Evolutionary conservation across 2,329 filamentous ascomycete species (phyloP).

Genomic region (Pseudocercospora crystallina): DNA sequence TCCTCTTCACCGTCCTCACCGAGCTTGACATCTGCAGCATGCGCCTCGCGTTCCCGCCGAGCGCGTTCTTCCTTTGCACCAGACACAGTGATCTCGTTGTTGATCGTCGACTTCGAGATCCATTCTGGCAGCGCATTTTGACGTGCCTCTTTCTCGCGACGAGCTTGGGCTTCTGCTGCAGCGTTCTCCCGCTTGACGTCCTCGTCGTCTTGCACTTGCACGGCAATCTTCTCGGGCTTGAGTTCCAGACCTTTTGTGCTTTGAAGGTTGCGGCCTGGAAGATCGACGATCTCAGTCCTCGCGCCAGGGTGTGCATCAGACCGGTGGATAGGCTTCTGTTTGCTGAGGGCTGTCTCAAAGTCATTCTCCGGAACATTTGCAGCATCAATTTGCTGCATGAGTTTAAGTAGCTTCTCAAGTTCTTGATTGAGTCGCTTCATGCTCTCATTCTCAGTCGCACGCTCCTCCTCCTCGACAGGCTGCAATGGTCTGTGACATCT

Average conservation of each 20-base stretch:
- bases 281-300: slow-evolving; percentile 35
- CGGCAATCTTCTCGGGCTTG: slow-evolving; percentile 37
- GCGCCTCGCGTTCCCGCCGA: slow-evolving; percentile 40
- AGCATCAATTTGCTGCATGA: slow-evolving; percentile 75
- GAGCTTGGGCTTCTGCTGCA: slow-evolving; percentile 31
- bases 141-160: slow-evolving; percentile 34
- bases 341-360: slow-evolving; percentile 67
- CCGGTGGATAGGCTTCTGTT: slow-evolving; percentile 63
- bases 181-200: slow-evolving; percentile 34
- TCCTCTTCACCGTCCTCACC: slow-evolving; percentile 47
- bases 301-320: slow-evolving; percentile 66
- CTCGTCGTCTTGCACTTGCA: slow-evolving; percentile 37
- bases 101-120: slow-evolving; percentile 38
- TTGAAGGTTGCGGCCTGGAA: slow-evolving; percentile 33
- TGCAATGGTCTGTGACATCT: slow-evolving; percentile 68
- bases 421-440: slow-evolving; percentile 75
- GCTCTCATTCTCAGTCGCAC: slow-evolving; percentile 56
- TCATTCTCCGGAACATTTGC: slow-evolving; percentile 70
- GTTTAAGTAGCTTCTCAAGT: slow-evolving; percentile 73
- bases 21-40: slow-evolving; percentile 40
- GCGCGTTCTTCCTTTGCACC: slow-evolving; percentile 37
- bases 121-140: slow-evolving; percentile 39
- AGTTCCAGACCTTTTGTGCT: slow-evolving; percentile 36
- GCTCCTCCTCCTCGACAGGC: slow-evolving; percentile 62
- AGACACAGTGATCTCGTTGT: slow-evolving; percentile 47